phyloP scores from a whole-genome alignment of 139 green algal genomes.

The Pleodorina starrii region DNA sequence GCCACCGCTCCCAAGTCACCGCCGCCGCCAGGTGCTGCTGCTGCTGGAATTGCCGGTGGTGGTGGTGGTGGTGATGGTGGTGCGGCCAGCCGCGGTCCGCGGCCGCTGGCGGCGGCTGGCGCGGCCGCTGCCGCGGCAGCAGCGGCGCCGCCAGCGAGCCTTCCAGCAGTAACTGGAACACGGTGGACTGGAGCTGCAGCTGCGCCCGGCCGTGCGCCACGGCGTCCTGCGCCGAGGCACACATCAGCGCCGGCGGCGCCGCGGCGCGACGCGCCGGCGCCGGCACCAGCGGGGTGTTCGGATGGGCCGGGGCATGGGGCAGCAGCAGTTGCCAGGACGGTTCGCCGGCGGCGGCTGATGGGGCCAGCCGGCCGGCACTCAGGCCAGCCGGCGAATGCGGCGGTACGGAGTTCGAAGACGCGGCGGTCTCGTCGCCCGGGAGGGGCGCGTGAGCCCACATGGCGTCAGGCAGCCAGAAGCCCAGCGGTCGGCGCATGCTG shows the following conservation, averaged over 20 bases:
- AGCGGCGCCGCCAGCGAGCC: constrained; percentile 31
- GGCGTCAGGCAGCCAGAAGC: constrained; percentile 25
- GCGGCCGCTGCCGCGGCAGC: constrained; percentile 34
- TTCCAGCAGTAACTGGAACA: constrained; percentile 59
- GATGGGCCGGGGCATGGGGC: not conserved
- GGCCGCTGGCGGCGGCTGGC: not conserved
- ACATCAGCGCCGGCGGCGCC: constrained; percentile 25
- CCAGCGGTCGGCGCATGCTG: constrained; percentile 20
- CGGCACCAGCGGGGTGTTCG: not conserved
- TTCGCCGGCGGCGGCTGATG: not conserved
- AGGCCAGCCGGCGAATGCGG: too few species aligned
- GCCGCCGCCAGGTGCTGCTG: not conserved
- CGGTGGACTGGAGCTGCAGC: constrained; percentile 83
- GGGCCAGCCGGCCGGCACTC: not conserved
- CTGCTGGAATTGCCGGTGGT: too few species aligned
- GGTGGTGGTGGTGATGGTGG: not conserved
- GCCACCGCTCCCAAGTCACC: constrained; percentile 33
- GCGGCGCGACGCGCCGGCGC: not conserved
- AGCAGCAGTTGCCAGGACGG: not conserved
- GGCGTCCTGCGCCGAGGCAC: not conserved
- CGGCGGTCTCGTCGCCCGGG: not conserved
- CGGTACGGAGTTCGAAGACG: too few species aligned
- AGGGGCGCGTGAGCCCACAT: constrained; percentile 10
- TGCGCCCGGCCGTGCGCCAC: constrained; percentile 72
- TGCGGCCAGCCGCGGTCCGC: not conserved